Evolutionary conservation across 1,139 yeast genomes (phyloP).

Genomic region (Ogataea hybrid): DNA sequence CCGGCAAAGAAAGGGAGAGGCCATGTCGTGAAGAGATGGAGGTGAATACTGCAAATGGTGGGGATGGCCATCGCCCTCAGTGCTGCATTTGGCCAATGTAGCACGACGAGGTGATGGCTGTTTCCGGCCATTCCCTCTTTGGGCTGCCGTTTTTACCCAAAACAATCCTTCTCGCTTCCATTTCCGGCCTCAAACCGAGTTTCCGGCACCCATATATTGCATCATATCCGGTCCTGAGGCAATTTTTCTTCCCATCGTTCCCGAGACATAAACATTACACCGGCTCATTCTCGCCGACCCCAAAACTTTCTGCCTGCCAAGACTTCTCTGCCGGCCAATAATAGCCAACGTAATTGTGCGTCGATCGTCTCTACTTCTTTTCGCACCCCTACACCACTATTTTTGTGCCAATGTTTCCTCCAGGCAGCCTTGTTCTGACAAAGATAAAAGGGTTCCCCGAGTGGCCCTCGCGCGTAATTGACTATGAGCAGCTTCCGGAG

Average conservation of each 20-base stretch:
- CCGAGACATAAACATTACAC: slow-evolving; percentile 11
- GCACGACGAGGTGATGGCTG: background rate
- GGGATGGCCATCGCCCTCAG: background rate
- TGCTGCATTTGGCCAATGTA: background rate
- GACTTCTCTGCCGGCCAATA: slow-evolving; percentile 6
- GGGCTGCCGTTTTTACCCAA: background rate
- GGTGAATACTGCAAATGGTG: background rate
- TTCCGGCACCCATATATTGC: background rate
- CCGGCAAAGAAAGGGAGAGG: background rate
- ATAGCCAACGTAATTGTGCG: slow-evolving; percentile 2
- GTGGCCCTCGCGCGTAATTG: slow-evolving; percentile 82
- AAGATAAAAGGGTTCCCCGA: slow-evolving; percentile 78
- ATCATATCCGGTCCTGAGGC: slow-evolving; percentile 3
- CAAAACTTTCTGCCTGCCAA: slow-evolving; percentile 2
- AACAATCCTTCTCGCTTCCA: background rate
- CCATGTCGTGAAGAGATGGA: background rate
- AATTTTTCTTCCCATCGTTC: slow-evolving; percentile 8
- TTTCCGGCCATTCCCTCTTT: slow-evolving; percentile 6
- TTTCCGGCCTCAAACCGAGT: background rate
- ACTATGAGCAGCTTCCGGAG: slow-evolving; percentile 53
- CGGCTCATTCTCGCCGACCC: slow-evolving; percentile 7
- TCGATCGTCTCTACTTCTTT: slow-evolving; percentile 2
- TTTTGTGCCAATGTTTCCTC: slow-evolving; percentile 9
- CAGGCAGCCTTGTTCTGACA: slow-evolving; percentile 52
- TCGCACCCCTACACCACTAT: slow-evolving; percentile 8